These are phyloP conservation scores for Paspalum notatum DNA, from an alignment of 176 grass and related monocot genomes.

Conservation along the genomic window DNA sequence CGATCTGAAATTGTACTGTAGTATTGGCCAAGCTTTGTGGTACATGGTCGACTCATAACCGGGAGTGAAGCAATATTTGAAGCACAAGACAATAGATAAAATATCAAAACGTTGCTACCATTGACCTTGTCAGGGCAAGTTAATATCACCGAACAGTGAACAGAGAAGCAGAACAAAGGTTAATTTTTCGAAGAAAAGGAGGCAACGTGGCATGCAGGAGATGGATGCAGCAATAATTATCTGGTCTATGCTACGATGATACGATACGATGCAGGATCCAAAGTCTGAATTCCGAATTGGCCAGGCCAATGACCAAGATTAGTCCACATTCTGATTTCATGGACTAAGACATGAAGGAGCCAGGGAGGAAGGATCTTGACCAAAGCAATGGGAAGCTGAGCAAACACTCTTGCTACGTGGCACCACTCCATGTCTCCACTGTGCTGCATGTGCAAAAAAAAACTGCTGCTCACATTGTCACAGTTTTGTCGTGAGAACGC, in stretches of 20 bases:
- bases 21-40: not conserved
- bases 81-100: not conserved
- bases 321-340: constrained; percentile 4
- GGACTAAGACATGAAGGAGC: constrained; percentile 16
- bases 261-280: too few species aligned
- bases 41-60: not conserved
- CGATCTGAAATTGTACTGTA: not conserved
- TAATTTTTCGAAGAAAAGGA: not conserved
- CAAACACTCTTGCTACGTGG: constrained; percentile 18
- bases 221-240: not conserved
- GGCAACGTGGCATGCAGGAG: constrained; percentile 9
- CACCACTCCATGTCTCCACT: not conserved
- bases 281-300: too few species aligned
- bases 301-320: not conserved
- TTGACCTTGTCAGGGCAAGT: too few species aligned
- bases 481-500: not conserved
- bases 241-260: too few species aligned
- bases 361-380: constrained; percentile 12
- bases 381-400: not conserved
- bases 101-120: not conserved
- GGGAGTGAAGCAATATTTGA: too few species aligned
- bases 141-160: not conserved
- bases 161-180: not conserved
- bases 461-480: not conserved
- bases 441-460: not conserved